These are phyloP conservation scores for Alternaria brassicicola DNA, from an alignment of 2,329 filamentous ascomycete species.

Conservation along the genomic window DNA sequence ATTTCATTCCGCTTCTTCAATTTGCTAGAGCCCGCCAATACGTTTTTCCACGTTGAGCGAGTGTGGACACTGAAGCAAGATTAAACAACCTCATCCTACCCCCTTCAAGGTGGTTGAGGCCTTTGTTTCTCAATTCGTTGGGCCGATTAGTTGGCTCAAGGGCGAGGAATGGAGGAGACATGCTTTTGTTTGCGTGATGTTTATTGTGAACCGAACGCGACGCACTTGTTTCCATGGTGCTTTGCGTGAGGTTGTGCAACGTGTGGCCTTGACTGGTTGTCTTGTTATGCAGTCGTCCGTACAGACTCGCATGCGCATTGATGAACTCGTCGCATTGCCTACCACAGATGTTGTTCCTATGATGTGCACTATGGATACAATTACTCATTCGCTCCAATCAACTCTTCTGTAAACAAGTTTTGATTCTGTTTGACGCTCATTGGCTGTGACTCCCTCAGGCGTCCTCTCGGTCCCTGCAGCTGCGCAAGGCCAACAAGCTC, in stretches of 20 bases:
- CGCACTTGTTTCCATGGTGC: too few species aligned
- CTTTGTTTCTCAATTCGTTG: slow-evolving; percentile 32
- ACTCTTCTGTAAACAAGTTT: too few species aligned
- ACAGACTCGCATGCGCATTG: not conserved
- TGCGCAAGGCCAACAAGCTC: not conserved
- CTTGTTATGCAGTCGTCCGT: too few species aligned
- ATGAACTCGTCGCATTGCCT: rapidly evolving
- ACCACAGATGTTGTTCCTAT: too few species aligned
- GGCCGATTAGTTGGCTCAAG: slow-evolving; percentile 32
- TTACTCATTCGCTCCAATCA: not conserved
- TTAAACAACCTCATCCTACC: slow-evolving; percentile 30
- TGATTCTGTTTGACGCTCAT: not conserved
- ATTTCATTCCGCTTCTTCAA: slow-evolving; percentile 42
- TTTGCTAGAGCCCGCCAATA: slow-evolving; percentile 52
- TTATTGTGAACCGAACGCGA: too few species aligned
- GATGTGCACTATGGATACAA: not conserved
- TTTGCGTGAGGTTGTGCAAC: too few species aligned
- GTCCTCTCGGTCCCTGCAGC: not conserved
- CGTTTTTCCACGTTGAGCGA: slow-evolving; percentile 46
- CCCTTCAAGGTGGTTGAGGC: slow-evolving; percentile 39
- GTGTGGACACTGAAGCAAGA: slow-evolving; percentile 54
- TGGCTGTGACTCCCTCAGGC: not conserved
- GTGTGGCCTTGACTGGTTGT: too few species aligned
- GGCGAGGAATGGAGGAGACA: slow-evolving; percentile 37
- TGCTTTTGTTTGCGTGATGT: slow-evolving; percentile 11